Evolutionary conservation across 108 stramenopile genomes (phyloP), one percentile per base, ranked within the genome.

Genomic region (Stephanodiscus triporus): DNA sequence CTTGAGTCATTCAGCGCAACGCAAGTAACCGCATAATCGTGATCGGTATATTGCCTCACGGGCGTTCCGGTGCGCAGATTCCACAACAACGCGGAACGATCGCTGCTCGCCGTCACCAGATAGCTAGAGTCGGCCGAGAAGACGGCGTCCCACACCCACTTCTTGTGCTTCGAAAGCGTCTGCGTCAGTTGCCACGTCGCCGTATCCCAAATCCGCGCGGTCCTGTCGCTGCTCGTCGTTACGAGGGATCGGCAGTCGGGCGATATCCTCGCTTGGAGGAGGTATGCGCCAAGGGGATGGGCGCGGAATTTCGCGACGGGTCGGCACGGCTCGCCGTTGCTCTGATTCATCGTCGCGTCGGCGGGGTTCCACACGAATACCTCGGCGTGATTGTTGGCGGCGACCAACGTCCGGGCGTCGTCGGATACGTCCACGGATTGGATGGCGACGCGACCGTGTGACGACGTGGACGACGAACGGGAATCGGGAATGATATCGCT

Each of bases 61-160:
- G 97, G 94, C 13, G 89, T 90, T 19, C 97, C 98, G 20, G 82
- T 91, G 34, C 91, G 76, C 37, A 99, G 76, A 86, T 98, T 97
- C 97, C 97, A 99, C 32, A 99, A 85, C 37, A 95, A 68, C 3
- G 98, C 95, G 9, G 88, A 86, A 10, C 92, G 74, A 68, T 99
- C 99, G 45, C 94, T 95, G 36, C 93, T 93, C 1, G 99, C 97
- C 5, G 97, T 97, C 14, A 98, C 96, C 19, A 99, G 73, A 79
- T 98, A 99, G 57, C 84, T 87, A 9, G 95, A 97, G 78, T 99
- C 99, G 17, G 98, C 99, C 50, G 91, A 93, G 83, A 98, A 99
- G 17, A 86, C 97, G 16, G 97, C 96, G 76, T 98, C 97, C 95
- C 97, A 97, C 9, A 98, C 98, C 98, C 98, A 98, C 53, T 95